Evolutionary conservation across 371 early-diverging fungal genomes (phyloP).

Genomic region (Saksenaea vasiformis): DNA sequence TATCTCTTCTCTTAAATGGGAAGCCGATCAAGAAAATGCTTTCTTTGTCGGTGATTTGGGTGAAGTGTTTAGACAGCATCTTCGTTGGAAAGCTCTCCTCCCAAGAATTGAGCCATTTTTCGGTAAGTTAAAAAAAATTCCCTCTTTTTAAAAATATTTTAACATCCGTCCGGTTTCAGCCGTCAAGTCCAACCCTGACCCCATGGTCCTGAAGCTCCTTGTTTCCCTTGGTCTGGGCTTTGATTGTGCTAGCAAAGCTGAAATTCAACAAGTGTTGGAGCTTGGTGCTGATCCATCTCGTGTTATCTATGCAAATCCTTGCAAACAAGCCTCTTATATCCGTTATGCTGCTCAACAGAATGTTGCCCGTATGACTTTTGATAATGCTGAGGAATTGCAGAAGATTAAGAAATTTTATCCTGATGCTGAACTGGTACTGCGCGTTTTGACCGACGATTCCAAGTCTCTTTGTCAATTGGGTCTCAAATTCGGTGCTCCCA

Average conservation of each 20-base stretch:
- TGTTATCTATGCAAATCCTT: slow-evolving; percentile 98
- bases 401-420: slow-evolving; percentile 87
- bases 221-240: slow-evolving; percentile 87
- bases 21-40: slow-evolving; percentile 79
- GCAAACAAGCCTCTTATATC: slow-evolving; percentile 95
- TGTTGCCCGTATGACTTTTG: slow-evolving; percentile 95
- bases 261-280: slow-evolving; percentile 84
- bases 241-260: slow-evolving; percentile 90
- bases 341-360: slow-evolving; percentile 77
- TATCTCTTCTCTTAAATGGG: slow-evolving; percentile 47
- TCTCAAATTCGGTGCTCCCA: slow-evolving; percentile 94
- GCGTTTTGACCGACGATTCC: slow-evolving; percentile 95
- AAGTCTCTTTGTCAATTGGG: slow-evolving; percentile 91
- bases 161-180: slow-evolving; percentile 49
- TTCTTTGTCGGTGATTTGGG: slow-evolving; percentile 95
- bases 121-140: slow-evolving; percentile 53
- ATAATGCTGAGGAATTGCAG: slow-evolving; percentile 94
- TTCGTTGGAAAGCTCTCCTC: slow-evolving; percentile 78
- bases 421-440: slow-evolving; percentile 85
- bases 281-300: slow-evolving; percentile 76
- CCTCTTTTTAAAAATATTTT: slow-evolving; percentile 8
- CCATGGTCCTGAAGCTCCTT: slow-evolving; percentile 81
- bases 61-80: slow-evolving; percentile 83
- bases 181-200: slow-evolving; percentile 96
- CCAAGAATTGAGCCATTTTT: slow-evolving; percentile 96